phyloP scores from a whole-genome alignment of 2,329 filamentous ascomycete species.

The Neurospora sp. region DNA sequence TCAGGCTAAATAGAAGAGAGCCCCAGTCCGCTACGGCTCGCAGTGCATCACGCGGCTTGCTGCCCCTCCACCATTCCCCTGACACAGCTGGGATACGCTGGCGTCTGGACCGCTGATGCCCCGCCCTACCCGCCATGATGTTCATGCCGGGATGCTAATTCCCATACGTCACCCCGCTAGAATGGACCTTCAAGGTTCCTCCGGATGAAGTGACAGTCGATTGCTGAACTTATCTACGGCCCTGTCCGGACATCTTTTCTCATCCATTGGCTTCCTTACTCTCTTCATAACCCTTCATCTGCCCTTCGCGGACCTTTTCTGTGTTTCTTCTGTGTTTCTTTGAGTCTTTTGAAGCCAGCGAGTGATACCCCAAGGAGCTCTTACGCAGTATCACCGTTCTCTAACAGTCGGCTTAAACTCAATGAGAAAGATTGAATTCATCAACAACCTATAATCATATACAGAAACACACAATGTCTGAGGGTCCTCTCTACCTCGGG shows the following conservation, averaged over 20 bases:
- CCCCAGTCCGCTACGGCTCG: neutral
- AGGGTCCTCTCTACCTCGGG: slow-evolving; percentile 67
- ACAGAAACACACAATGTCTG: slow-evolving; percentile 10
- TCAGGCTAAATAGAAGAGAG: neutral
- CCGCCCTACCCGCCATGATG: neutral
- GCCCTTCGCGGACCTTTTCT: neutral
- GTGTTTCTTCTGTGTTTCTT: neutral
- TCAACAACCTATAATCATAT: neutral
- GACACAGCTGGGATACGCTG: neutral
- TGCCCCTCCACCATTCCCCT: neutral
- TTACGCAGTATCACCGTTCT: neutral
- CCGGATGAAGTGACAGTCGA: neutral
- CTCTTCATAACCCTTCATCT: neutral
- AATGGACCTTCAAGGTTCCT: neutral
- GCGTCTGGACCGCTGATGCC: neutral
- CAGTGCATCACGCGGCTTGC: neutral
- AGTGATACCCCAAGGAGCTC: neutral
- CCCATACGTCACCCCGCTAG: neutral
- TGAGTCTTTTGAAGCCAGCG: neutral
- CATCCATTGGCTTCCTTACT: neutral
- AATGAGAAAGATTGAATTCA: neutral
- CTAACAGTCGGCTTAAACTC: no score
- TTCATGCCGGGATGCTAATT: neutral
- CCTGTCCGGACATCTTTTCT: neutral
- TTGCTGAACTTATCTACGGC: neutral